Evolutionary conservation across 148 eudicot species (phyloP).

Genomic region (Oxyria digyna): DNA sequence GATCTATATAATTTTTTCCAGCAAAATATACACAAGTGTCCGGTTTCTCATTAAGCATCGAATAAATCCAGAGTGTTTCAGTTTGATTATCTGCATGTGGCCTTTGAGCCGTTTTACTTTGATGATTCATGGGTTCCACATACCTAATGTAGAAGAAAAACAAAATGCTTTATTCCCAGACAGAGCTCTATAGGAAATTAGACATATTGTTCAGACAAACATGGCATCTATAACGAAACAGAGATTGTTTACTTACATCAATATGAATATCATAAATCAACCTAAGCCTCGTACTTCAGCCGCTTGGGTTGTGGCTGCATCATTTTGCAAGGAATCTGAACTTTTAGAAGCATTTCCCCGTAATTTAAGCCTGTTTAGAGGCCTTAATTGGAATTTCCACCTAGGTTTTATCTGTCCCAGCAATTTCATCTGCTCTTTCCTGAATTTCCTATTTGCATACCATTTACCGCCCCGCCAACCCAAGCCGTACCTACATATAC

Average conservation of each 20-base stretch:
- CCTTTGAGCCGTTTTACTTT: neutral
- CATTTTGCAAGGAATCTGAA: slow-evolving; percentile 19
- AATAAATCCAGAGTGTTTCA: neutral
- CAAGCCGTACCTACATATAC: slow-evolving; percentile 45
- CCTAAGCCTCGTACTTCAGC: neutral
- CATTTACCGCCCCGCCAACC: slow-evolving; percentile 96
- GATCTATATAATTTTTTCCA: neutral
- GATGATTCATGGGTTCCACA: neutral
- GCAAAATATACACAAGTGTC: neutral
- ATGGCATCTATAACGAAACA: neutral
- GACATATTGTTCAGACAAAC: neutral
- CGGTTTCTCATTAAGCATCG: neutral
- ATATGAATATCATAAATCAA: neutral
- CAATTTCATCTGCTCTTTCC: slow-evolving; percentile 76
- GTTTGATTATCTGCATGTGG: neutral
- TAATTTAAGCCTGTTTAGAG: slow-evolving; percentile 26
- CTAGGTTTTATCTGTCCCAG: slow-evolving; percentile 70
- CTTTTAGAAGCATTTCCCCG: slow-evolving; percentile 29
- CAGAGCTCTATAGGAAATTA: neutral
- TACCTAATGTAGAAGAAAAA: neutral
- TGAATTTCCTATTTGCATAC: slow-evolving; percentile 64
- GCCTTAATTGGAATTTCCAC: slow-evolving; percentile 62
- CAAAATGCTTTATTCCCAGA: neutral
- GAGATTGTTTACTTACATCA: neutral
- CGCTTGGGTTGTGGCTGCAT: neutral